These are phyloP conservation scores for Porcisia hertigi DNA, from an alignment of 208 protist genomes.

Conservation along the genomic window DNA sequence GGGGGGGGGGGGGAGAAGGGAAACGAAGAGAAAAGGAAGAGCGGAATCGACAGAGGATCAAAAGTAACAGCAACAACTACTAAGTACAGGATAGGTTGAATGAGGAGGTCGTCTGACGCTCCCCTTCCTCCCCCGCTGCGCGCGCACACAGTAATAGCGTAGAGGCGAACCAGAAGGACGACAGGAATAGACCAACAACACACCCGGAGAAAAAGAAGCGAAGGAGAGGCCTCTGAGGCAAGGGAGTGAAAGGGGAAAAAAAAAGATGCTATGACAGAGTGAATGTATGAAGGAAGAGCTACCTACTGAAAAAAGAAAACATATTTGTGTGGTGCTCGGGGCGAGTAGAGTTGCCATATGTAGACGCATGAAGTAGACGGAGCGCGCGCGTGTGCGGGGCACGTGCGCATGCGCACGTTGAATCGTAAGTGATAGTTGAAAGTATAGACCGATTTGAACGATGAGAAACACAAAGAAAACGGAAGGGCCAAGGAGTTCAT, in stretches of 20 bases:
- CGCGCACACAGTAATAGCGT: no score
- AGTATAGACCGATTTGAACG: not conserved
- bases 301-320: no score
- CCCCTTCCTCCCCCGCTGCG: no score
- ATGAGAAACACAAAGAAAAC: not conserved
- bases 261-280: slow-evolving; percentile 19
- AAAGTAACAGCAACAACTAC: not conserved
- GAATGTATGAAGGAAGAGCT: not conserved
- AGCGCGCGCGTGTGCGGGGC: not conserved
- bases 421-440: not conserved
- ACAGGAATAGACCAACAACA: slow-evolving; percentile 4
- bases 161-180: not conserved
- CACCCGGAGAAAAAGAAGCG: slow-evolving; percentile 12
- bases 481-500: not conserved
- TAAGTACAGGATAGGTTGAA: no score
- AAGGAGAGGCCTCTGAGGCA: not conserved
- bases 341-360: not conserved
- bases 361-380: not conserved
- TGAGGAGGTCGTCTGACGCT: no score
- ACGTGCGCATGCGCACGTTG: not conserved
- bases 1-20: not conserved
- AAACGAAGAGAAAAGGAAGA: not conserved
- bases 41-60: not conserved
- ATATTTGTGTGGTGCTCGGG: not conserved
- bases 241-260: not conserved